Conservation (phyloP, 2,329 filamentous ascomycete species). For the Meredithiella fracta region DNA sequence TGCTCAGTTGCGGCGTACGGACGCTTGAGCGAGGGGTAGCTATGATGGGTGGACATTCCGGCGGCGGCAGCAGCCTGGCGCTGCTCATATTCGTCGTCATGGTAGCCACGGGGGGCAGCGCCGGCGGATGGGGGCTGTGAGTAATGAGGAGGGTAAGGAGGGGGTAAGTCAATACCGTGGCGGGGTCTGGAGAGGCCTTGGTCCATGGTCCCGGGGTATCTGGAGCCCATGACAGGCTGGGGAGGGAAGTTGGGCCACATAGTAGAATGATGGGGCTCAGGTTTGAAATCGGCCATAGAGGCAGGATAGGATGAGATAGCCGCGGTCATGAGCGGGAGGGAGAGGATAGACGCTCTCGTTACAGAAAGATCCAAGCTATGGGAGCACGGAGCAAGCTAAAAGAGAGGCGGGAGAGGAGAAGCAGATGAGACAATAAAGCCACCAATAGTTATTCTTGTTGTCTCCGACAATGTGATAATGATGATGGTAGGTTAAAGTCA, state of each 20-base stretch:
- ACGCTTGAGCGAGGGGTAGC: conserved; percentile 39
- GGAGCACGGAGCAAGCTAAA: background rate
- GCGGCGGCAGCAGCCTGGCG: conserved; percentile 34
- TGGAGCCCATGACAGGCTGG: conserved; percentile 34
- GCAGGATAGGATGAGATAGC: conserved; percentile 12
- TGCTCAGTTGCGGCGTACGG: conserved; percentile 35
- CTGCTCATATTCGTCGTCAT: conserved; percentile 32
- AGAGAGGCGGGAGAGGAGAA: background rate
- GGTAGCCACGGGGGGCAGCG: conserved; percentile 4
- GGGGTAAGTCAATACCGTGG: conserved; percentile 24
- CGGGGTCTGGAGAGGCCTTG: conserved; percentile 28
- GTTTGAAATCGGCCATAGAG: conserved; percentile 44
- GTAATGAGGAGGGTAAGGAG: conserved; percentile 34
- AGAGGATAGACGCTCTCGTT: background rate
- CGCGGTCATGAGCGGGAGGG: conserved; percentile 10
- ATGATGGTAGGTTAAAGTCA: background rate
- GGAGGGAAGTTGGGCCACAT: conserved; percentile 45
- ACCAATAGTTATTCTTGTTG: background rate
- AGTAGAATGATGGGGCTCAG: conserved; percentile 39
- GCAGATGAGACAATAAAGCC: background rate
- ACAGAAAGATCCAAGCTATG: background rate
- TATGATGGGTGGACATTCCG: conserved; percentile 30
- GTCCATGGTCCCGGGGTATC: conserved; percentile 32
- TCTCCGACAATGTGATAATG: background rate
- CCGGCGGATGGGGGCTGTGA: conserved; percentile 4